Evolutionary conservation across 305 asterid species (phyloP).

Genomic region (Fraxinus latifolia): DNA sequence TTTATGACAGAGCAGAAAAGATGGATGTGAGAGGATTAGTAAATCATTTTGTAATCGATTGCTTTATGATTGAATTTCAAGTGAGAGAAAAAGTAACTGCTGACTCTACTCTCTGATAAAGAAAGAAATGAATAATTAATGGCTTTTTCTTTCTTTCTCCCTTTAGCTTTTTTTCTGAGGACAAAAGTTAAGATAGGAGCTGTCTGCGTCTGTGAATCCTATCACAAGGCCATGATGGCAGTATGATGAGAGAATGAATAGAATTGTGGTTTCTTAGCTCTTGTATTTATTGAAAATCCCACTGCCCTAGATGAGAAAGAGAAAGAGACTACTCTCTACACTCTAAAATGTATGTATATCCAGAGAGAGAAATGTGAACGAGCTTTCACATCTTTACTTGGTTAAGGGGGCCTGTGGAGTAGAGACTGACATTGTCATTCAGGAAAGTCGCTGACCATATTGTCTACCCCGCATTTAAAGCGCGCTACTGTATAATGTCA

Average conservation of each 20-base stretch:
- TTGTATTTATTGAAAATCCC: conserved; percentile 56
- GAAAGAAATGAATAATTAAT: conserved; percentile 29
- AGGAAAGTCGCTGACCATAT: conserved; percentile 63
- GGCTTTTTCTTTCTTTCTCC: conserved; percentile 24
- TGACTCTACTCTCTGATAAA: not conserved
- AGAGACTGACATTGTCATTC: conserved; percentile 56
- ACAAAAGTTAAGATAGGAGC: conserved; percentile 32
- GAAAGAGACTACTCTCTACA: not conserved
- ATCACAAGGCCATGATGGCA: conserved; percentile 67
- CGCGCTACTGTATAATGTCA: conserved; percentile 44
- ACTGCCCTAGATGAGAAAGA: conserved; percentile 46
- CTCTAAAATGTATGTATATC: not conserved
- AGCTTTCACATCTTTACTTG: conserved; percentile 53
- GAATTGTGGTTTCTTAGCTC: conserved; percentile 81
- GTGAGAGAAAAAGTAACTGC: conserved; percentile 24
- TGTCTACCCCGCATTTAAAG: conserved; percentile 85
- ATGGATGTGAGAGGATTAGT: conserved; percentile 54
- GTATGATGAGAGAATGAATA: conserved; percentile 84
- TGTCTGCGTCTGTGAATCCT: not conserved
- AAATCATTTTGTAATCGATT: conserved; percentile 93
- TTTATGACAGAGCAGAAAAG: conserved; percentile 79
- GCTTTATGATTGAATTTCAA: conserved; percentile 76
- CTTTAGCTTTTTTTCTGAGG: conserved; percentile 40
- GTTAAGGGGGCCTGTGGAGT: conserved; percentile 31
- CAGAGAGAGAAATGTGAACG: conserved; percentile 25